These are phyloP conservation scores for Penicillium canescens DNA, from an alignment of 495 filamentous ascomycete species.

Conservation along the genomic window DNA sequence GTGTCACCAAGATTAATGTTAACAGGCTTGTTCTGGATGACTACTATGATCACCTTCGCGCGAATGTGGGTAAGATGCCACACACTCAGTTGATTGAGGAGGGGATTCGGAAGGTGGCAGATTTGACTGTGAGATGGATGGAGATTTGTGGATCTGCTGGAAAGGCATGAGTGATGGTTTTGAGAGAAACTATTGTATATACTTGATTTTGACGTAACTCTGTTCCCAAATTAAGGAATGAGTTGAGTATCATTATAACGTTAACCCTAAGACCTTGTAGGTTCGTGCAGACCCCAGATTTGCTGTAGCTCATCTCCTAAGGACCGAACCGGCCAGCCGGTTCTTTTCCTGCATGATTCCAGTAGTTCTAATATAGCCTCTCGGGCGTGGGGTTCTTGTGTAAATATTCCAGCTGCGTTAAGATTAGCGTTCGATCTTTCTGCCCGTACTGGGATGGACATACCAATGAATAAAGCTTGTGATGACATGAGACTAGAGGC, in stretches of 20 bases:
- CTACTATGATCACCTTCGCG: conserved; percentile 22
- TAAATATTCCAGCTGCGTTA: conserved; percentile 18
- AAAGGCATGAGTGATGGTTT: conserved; percentile 9
- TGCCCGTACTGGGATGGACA: not conserved
- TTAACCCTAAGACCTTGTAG: too few relatives aligned
- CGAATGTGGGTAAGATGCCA: conserved; percentile 20
- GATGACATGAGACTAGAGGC: conserved; percentile 29
- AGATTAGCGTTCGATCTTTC: not conserved
- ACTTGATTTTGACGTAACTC: too few relatives aligned
- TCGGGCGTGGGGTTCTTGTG: conserved; percentile 9
- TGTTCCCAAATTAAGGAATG: too few relatives aligned
- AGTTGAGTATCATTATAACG: too few relatives aligned
- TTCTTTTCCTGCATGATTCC: conserved; percentile 16
- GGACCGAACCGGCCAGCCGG: conserved; percentile 21
- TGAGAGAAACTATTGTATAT: too few relatives aligned
- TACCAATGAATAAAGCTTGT: conserved; percentile 27
- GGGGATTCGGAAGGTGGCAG: conserved; percentile 25
- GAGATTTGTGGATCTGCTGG: conserved; percentile 25
- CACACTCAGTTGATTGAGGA: conserved; percentile 28
- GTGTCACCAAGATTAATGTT: conserved; percentile 70
- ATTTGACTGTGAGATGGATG: conserved; percentile 24
- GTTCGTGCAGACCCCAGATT: conserved; percentile 8
- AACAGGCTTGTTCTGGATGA: conserved; percentile 64
- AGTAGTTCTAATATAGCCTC: conserved; percentile 20
- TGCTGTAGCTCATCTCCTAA: conserved; percentile 20